Evolutionary conservation across 2,329 filamentous ascomycete species (phyloP).

Genomic region (Ascochyta pisi): DNA sequence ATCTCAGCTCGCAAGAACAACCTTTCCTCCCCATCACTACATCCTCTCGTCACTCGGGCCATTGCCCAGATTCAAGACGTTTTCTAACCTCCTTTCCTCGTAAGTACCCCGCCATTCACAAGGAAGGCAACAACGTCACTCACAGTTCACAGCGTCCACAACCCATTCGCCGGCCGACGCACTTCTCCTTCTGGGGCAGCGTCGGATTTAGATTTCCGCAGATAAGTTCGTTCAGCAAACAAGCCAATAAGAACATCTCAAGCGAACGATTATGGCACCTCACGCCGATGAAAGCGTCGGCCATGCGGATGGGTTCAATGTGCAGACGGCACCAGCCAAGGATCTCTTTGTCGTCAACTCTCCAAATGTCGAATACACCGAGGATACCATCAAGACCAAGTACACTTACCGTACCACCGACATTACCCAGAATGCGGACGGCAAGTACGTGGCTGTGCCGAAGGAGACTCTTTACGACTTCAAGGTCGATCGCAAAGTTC

Average conservation of each 20-base stretch:
- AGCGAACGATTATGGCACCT: conserved; percentile 77
- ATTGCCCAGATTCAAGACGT: conserved; percentile 81
- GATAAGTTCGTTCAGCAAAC: conserved; percentile 38
- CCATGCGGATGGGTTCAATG: conserved; percentile 60
- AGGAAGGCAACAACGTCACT: conserved; percentile 23
- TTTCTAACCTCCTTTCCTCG: conserved; percentile 98
- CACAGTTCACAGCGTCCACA: conserved; percentile 72
- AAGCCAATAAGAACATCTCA: conserved; percentile 32
- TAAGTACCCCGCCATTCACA: conserved; percentile 59
- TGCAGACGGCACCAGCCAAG: conserved; percentile 56
- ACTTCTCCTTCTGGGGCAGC: conserved; percentile 85
- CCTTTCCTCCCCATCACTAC: conserved; percentile 20
- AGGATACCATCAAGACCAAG: conserved; percentile 86
- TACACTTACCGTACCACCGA: conserved; percentile 96
- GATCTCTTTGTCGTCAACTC: conserved; percentile 86
- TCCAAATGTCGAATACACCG: conserved; percentile 90
- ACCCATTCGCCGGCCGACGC: conserved; percentile 96
- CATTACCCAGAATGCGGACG: conserved; percentile 73
- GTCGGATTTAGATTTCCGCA: conserved; percentile 63
- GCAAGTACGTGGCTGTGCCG: conserved; percentile 82
- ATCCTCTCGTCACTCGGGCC: conserved; percentile 44
- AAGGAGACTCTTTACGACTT: conserved; percentile 94
- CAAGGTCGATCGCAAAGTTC: conserved; percentile 92
- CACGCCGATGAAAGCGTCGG: conserved; percentile 76
- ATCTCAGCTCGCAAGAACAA: conserved; percentile 12